Evolutionary conservation across 495 filamentous ascomycete genomes (phyloP).

Genomic region (Penicillium herquei): DNA sequence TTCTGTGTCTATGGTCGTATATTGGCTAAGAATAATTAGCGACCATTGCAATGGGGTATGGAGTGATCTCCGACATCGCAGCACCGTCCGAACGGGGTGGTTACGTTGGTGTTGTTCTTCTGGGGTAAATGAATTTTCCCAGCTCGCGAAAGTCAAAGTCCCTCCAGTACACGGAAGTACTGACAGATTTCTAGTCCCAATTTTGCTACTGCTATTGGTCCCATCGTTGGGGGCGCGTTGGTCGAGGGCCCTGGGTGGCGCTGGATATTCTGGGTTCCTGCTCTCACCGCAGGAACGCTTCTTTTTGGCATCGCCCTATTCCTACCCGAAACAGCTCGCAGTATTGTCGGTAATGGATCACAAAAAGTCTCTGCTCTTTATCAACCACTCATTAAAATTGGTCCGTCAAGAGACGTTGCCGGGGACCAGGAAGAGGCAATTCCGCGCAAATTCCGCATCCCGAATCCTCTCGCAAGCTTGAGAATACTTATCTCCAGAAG

Average conservation of each 20-base stretch:
- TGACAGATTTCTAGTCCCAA: constrained; percentile 22
- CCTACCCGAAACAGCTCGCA: constrained; percentile 45
- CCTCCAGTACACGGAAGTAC: background rate
- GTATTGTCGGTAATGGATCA: constrained; percentile 44
- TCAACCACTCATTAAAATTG: background rate
- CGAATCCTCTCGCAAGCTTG: constrained; percentile 31
- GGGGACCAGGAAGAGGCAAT: background rate
- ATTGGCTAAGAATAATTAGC: too few species aligned
- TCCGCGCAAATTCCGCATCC: constrained; percentile 4
- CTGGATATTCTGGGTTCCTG: constrained; percentile 74
- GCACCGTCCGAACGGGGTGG: constrained; percentile 46
- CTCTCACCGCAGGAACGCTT: constrained; percentile 49
- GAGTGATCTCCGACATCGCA: constrained; percentile 45
- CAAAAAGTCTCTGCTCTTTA: constrained; percentile 5
- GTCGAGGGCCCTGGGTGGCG: constrained; percentile 66
- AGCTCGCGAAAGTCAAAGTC: too few species aligned
- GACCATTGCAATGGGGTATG: background rate
- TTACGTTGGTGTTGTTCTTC: constrained; percentile 43
- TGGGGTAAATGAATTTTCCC: constrained; percentile 16
- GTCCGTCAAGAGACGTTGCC: too few species aligned
- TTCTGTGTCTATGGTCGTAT: constrained; percentile 16
- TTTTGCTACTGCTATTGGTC: constrained; percentile 38
- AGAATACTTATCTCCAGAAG: constrained; percentile 56
- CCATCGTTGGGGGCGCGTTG: constrained; percentile 63
- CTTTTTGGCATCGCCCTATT: constrained; percentile 30